These are phyloP conservation scores for Mortierella sp. DNA, from an alignment of 371 early-diverging fungal species.

Conservation along the genomic window DNA sequence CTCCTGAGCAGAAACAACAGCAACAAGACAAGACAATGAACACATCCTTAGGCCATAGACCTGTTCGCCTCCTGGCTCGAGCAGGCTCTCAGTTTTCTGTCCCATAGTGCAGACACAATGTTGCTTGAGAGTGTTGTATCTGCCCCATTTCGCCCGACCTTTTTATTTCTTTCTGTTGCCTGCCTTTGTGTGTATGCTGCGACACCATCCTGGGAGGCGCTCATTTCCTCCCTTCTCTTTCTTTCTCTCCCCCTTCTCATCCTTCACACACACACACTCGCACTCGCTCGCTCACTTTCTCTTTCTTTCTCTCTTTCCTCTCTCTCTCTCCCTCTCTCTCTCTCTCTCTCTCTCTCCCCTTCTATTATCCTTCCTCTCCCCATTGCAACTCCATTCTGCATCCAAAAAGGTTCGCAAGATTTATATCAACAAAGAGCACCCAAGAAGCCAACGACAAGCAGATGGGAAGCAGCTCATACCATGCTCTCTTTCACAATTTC, in stretches of 20 bases:
- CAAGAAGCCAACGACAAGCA: no score
- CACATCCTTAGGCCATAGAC: not conserved
- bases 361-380: not conserved
- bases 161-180: not conserved
- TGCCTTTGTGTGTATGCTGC: not conserved
- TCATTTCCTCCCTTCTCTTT: conserved; percentile 2
- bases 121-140: not conserved
- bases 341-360: not conserved
- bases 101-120: not conserved
- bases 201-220: not conserved
- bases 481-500: not conserved
- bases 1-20: not conserved
- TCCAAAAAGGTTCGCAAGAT: conserved; percentile 6
- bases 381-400: not conserved
- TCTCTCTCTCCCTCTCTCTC: not conserved
- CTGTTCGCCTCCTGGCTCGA: conserved; percentile 2
- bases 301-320: not conserved
- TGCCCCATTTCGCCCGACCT: conserved; percentile 10
- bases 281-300: not conserved
- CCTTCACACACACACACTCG: not conserved
- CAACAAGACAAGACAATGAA: not conserved
- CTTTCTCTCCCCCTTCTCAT: not conserved
- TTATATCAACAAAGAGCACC: not conserved
- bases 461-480: no score
- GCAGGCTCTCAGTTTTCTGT: not conserved